phyloP scores from a whole-genome alignment of 2,329 filamentous ascomycete species.

The Hyphodiscus sp. region DNA sequence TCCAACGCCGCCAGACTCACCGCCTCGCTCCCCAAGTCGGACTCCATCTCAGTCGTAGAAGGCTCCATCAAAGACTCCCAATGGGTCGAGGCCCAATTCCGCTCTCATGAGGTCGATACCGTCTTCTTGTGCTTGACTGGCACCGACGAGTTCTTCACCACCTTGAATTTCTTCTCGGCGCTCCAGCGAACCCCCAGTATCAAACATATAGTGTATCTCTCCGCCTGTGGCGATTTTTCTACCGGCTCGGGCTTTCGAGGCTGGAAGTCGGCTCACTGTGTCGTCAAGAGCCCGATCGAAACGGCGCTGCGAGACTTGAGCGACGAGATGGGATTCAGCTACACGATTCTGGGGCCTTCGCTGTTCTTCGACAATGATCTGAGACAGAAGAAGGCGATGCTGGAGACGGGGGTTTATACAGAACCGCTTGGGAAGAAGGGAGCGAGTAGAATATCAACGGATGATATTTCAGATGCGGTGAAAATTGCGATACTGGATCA shows the following conservation, averaged over 20 bases:
- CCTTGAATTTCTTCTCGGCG: background rate
- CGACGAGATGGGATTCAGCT: background rate
- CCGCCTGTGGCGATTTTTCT: background rate
- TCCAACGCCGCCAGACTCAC: background rate
- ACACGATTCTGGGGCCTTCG: slow-evolving; percentile 2
- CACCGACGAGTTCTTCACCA: slow-evolving; percentile 3
- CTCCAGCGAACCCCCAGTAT: background rate
- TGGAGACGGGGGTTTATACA: background rate
- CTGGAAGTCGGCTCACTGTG: background rate
- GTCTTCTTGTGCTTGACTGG: slow-evolving; percentile 2
- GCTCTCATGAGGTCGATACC: background rate
- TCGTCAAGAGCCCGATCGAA: slow-evolving; percentile 1
- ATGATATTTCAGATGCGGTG: slow-evolving; percentile 1
- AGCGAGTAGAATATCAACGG: background rate
- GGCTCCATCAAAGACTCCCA: slow-evolving; percentile 1
- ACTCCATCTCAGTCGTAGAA: background rate
- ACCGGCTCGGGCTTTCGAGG: background rate
- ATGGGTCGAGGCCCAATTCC: slow-evolving; percentile 4
- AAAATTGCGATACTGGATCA: background rate
- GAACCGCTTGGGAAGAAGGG: slow-evolving; percentile 1
- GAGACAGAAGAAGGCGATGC: background rate
- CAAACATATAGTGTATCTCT: background rate
- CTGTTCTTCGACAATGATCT: slow-evolving; percentile 2
- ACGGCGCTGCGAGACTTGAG: background rate
- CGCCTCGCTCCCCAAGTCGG: background rate